Conservation (phyloP, 768 basidiomycete species). For the Clavaria fumosa region DNA sequence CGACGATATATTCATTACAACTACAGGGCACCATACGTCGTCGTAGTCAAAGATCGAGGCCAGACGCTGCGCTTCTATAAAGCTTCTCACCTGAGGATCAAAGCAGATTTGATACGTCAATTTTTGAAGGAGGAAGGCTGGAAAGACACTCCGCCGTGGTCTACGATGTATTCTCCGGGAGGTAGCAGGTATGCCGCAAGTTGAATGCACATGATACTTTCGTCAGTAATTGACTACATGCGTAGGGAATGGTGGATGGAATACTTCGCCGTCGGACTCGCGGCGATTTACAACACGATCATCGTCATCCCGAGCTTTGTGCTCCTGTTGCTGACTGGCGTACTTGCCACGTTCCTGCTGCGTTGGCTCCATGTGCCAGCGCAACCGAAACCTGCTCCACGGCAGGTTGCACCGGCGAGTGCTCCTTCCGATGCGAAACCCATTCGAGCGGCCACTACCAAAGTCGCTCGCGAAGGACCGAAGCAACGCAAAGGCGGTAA, state of each 20-base stretch:
- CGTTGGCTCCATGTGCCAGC: conserved; percentile 46
- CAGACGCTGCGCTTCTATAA: conserved; percentile 70
- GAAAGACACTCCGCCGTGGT: conserved; percentile 53
- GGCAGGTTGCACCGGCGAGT: background rate
- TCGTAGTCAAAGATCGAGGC: conserved; percentile 58
- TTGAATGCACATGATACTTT: background rate
- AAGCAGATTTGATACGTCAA: conserved; percentile 41
- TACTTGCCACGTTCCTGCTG: conserved; percentile 49
- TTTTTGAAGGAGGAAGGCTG: conserved; percentile 55
- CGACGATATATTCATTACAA: background rate
- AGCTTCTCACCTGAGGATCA: conserved; percentile 44
- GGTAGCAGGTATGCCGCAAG: conserved; percentile 40
- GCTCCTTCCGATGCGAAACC: background rate
- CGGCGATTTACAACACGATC: conserved; percentile 35
- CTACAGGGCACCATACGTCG: conserved; percentile 58
- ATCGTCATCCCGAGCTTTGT: conserved; percentile 56
- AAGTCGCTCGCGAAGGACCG: conserved; percentile 3
- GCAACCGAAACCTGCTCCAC: conserved; percentile 3
- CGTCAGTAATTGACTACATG: conserved; percentile 1
- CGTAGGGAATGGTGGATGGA: conserved; percentile 56
- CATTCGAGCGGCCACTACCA: conserved; percentile 2
- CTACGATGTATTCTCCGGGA: conserved; percentile 53
- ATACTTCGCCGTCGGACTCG: conserved; percentile 33
- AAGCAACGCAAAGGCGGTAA: conserved; percentile 9
- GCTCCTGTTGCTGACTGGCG: conserved; percentile 50